Evolutionary conservation across 257 asterid genomes (phyloP), one percentile per base, ranked within the genome.

Genomic region (Cinchona pubescens): DNA sequence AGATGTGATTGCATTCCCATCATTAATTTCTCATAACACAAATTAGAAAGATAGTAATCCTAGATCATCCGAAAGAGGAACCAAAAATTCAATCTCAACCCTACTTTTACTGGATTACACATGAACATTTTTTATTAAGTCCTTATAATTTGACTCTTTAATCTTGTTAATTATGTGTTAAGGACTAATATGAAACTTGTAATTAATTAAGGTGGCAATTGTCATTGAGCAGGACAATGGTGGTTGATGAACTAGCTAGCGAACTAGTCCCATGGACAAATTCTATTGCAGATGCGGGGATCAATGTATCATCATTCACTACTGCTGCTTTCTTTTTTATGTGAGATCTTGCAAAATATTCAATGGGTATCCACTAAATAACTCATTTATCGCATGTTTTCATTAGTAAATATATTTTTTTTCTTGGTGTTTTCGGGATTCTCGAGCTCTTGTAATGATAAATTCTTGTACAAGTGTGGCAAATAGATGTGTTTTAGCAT

Each of bases 381-480:
- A 74, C 30, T 42, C 35, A 61, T 4, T 43, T 42, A n/a, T n/a
- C n/a, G 59, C 60, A 6, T 43, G 34, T 46, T 59, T 7, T 27
- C 40, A 21, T 55, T n/a, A 61, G 76, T 53, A 34, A 12, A 40
- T 60, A 15, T 60, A n/a, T n/a, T n/a, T n/a, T n/a, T n/a, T n/a
- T 43, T 73, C 46, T 60, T 48, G 67, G 34, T 59, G 23, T 34
- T 73, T 73, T 66, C 30, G 9, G 34, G 29, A 32, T 73, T 40
- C 45, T 42, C 55, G 29, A 40, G 27, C 55, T 30, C 38, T 30
- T 74, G 63, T 74, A 46, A 74, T 37, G 32, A 38, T 38, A 32
- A 53, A 53, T 60, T 71, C 67, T 59, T 72, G 68, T 72, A 42
- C 16, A 72, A 40, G 35, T 58, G 43, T 58, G 68, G 21, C 42